Base-by-base conservation (phyloP, 805 yeast species). In the Blastobotrys parvus region DNA sequence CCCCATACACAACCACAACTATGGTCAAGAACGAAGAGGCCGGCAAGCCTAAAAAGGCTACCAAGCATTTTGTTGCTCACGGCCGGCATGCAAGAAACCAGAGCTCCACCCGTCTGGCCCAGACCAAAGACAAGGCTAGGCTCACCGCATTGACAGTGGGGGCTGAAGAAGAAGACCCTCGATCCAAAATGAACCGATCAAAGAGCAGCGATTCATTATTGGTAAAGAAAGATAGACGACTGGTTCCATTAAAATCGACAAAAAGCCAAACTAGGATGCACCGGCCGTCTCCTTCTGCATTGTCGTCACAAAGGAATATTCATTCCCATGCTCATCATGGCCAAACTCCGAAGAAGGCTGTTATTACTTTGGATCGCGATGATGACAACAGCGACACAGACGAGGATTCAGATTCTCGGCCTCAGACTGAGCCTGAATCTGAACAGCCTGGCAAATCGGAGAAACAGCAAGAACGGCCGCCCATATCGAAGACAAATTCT, bases 61-160 rank as follows among this genome's bases (percentile, higher is more conserved):
- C 35, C 15, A 45, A 45, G 30, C 47, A 43, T 34, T 47, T 47
- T 41, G 43, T 45, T 20, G 50, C 45, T 15, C 43, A 41, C 30
- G 39, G 37, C 4, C 31, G 41, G 34, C 43, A 39, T 29, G 18
- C 37, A 19, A 36, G 46, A 17, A 43, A 19, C n/a, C n/a, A 41
- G 11, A 41, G 46, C 10, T 37, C 50, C 10, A 40, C 48, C 5
- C 31, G 50, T 10, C 37, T 49, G 4, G 46, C 42, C 35, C 17
- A 16, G 4, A 38, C 20, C 33, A 15, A 11, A n/a, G 23, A 32
- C 19, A 30, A 16, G 29, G 36, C 35, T n/a, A 17, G 35, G 13
- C n/a, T 32, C 17, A 20, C 13, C 20, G 20, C 35, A 11, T 16
- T 31, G 34, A 31, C 34, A 7, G 34, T 7, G 20, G 17, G 13